These are phyloP conservation scores for Colletotrichum theobromicola DNA, from an alignment of 2,329 filamentous ascomycete genomes.

Conservation along the genomic window DNA sequence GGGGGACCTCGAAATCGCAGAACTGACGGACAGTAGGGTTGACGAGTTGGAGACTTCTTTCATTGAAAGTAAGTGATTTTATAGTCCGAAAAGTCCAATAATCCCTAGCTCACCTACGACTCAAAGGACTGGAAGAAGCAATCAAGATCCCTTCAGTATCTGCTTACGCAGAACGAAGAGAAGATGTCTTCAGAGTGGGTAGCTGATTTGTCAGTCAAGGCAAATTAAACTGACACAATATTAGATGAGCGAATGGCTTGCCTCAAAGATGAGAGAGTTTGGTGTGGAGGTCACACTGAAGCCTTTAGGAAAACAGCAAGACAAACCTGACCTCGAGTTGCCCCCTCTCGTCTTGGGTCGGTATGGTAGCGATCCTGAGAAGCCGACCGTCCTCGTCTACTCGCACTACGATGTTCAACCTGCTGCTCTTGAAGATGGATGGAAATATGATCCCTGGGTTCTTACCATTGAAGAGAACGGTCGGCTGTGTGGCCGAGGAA, in stretches of 20 bases:
- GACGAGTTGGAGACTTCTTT: slow-evolving; percentile 5
- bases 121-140: slow-evolving; percentile 71
- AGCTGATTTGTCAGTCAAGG: fast-evolving
- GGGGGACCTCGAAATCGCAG: neutral
- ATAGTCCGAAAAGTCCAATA: fast-evolving
- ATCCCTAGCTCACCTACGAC: neutral
- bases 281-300: slow-evolving; percentile 89
- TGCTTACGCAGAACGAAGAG: slow-evolving; percentile 84
- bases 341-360: slow-evolving; percentile 91
- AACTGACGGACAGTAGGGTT: neutral
- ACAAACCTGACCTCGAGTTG: slow-evolving; percentile 81
- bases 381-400: slow-evolving; percentile 95
- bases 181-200: slow-evolving; percentile 79
- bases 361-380: slow-evolving; percentile 89
- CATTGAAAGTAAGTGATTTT: slow-evolving; percentile 1
- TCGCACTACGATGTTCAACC: slow-evolving; percentile 99
- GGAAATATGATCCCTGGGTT: slow-evolving; percentile 93
- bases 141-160: slow-evolving; percentile 97
- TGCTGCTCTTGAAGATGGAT: slow-evolving; percentile 89
- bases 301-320: slow-evolving; percentile 87
- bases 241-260: slow-evolving; percentile 91
- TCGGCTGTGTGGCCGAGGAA: slow-evolving; percentile 93
- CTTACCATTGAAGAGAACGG: slow-evolving; percentile 87
- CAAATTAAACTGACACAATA: neutral
- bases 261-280: slow-evolving; percentile 80